phyloP scores from a whole-genome alignment of 495 filamentous ascomycete genomes.

The Thermothielavioides terrestris region DNA sequence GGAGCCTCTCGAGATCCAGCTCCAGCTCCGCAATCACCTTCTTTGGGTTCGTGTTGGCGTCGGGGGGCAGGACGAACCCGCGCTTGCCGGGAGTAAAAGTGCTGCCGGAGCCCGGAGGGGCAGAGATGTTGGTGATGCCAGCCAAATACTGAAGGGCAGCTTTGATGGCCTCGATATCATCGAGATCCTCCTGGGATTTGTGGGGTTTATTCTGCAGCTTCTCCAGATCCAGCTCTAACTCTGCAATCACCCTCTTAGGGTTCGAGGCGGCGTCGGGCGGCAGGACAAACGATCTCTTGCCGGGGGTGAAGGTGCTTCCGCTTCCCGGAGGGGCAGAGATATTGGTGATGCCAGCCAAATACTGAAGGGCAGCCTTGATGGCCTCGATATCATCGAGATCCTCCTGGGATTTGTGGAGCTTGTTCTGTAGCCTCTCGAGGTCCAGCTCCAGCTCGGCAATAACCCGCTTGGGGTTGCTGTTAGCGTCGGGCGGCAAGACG shows the following conservation, averaged over 20 bases:
- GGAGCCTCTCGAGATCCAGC: constrained; percentile 16
- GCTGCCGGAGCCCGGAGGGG: constrained; percentile 16
- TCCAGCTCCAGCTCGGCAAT: constrained; percentile 20
- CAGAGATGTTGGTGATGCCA: constrained; percentile 17
- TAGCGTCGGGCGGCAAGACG: constrained; percentile 13
- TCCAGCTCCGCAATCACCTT: too few relatives aligned
- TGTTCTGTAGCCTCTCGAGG: constrained; percentile 22
- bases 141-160: constrained; percentile 17
- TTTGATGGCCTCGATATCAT: constrained; percentile 19
- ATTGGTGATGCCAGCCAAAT: constrained; percentile 17
- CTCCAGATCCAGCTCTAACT: constrained; percentile 16
- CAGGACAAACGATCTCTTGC: constrained; percentile 17
- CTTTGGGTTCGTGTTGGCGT: too few relatives aligned
- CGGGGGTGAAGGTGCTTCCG: constrained; percentile 19
- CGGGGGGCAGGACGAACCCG: too few relatives aligned
- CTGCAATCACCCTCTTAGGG: constrained; percentile 19
- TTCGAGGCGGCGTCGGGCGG: constrained; percentile 14
- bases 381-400: constrained; percentile 19
- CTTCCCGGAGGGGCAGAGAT: constrained; percentile 20
- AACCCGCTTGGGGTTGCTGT: constrained; percentile 18
- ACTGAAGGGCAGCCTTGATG: constrained; percentile 17
- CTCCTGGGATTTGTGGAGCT: constrained; percentile 17
- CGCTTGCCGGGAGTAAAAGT: constrained; percentile 25
- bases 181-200: constrained; percentile 20
- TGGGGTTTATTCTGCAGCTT: constrained; percentile 20